A percentile compares a stretch with the other conserved stretches of the same genome.
Evolutionary conservation across 139 green algal genomes (phyloP).

Genomic region (Asterochloris sp.): DNA sequence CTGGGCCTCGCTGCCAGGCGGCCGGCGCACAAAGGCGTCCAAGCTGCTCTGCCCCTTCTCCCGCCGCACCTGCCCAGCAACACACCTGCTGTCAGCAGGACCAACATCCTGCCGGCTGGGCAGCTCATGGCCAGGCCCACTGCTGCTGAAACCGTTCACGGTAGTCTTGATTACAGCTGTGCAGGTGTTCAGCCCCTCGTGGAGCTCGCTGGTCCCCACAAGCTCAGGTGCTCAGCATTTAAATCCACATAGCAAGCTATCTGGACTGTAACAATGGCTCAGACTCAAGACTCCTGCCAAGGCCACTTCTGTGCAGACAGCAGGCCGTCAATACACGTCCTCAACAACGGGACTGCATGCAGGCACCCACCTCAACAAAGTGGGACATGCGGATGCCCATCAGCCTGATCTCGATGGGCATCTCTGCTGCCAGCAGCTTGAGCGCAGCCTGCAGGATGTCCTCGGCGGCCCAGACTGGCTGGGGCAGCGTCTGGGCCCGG

Average conservation of each 20-base stretch:
- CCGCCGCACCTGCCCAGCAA: background rate
- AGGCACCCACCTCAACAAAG: constrained; percentile 39
- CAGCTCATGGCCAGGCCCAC: too few relatives aligned
- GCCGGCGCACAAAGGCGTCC: background rate
- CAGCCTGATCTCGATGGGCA: constrained; percentile 70
- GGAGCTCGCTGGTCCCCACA: too few relatives aligned
- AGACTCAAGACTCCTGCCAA: background rate
- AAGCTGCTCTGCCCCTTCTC: constrained; percentile 1
- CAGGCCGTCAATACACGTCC: background rate
- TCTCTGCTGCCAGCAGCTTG: constrained; percentile 65
- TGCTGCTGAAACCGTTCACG: too few relatives aligned
- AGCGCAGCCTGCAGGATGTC: constrained; percentile 58
- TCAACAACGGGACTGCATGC: background rate
- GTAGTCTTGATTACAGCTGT: too few relatives aligned
- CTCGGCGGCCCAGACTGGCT: constrained; percentile 39
- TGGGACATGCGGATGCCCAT: constrained; percentile 67
- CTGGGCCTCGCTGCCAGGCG: background rate
- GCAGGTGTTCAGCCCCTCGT: too few relatives aligned
- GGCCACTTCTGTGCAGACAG: constrained; percentile 24
- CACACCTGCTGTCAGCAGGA: background rate
- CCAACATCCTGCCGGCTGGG: background rate
- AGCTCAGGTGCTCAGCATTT: too few relatives aligned
- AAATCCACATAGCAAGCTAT: background rate
- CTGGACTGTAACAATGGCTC: background rate
- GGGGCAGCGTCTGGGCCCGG: constrained; percentile 45